These are phyloP conservation scores for Pythium biforme DNA, from an alignment of 352 stramenopile species.

Conservation along the genomic window DNA sequence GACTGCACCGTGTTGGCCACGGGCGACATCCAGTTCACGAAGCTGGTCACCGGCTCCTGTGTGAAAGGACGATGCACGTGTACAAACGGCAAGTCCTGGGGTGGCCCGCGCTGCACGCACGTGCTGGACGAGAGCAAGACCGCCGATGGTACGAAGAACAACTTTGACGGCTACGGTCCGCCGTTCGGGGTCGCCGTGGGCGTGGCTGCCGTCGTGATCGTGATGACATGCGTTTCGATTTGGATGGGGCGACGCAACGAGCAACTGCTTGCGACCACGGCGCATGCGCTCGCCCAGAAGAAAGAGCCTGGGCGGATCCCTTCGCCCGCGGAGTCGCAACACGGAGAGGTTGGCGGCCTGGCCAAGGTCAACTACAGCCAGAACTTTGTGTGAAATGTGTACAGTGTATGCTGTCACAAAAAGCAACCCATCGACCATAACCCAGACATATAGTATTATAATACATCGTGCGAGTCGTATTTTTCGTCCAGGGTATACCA, in stretches of 20 bases:
- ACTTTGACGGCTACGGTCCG: conserved; percentile 17
- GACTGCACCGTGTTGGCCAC: conserved; percentile 55
- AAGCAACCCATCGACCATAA: background rate
- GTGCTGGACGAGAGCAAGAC: conserved; percentile 29
- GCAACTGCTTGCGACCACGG: background rate
- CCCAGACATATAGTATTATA: too few relatives aligned
- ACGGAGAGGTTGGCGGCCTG: background rate
- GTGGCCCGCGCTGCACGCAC: conserved; percentile 32
- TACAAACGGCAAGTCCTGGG: conserved; percentile 37
- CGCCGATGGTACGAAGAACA: background rate
- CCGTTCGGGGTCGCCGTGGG: conserved; percentile 7
- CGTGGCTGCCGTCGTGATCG: conserved; percentile 1
- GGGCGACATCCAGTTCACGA: conserved; percentile 22
- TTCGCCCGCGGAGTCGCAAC: background rate
- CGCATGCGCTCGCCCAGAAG: background rate
- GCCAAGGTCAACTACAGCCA: conserved; percentile 17
- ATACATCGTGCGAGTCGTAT: background rate
- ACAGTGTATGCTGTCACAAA: too few relatives aligned
- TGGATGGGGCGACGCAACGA: conserved; percentile 8
- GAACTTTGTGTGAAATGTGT: conserved; percentile 12
- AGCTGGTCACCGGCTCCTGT: conserved; percentile 49
- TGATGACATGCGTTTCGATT: conserved; percentile 10
- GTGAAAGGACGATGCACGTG: conserved; percentile 52
- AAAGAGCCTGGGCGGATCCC: background rate
- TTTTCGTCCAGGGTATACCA: background rate